Evolutionary conservation across 148 eudicot species (phyloP), one percentile per base, ranked within the genome.

Genomic region (Silene uniflora): DNA sequence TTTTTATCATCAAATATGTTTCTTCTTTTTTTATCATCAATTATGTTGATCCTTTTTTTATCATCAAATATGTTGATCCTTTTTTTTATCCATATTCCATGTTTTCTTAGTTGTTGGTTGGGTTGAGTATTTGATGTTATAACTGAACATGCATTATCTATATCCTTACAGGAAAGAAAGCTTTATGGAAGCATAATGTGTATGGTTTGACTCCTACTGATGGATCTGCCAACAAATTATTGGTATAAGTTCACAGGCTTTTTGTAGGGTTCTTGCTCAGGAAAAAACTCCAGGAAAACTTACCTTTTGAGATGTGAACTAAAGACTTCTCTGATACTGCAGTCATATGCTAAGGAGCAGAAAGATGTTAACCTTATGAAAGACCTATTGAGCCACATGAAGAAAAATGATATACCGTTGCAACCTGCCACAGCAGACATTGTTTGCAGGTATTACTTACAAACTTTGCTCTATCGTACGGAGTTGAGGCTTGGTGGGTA

Each of bases 351-450:
- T 66, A 87, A 93, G 84, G 85, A 75, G 73, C 84, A 85, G 21
- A 88, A 88, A 78, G 92, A 96, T 84, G 78, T 76, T 76, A 77
- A 85, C 68, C 89, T 96, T 83, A 81, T 89, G 97, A 80, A 75
- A 59, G 86, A 84, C 22, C 76, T 92, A 68, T 88, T 96, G 96
- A 85, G 84, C 65, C 89, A 87, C 80, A 74, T 96, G 80, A 88
- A 86, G 78, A 84, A 55, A 78, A 96, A 92, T 82, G 85, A 86
- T 75, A 58, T 96, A 68, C 92, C 91, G 27, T 39, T 92, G 86
- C 99, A 91, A 73, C 90, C 99, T 75, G 89, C 94, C 74, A 96
- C 94, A 32, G 97, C 98, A 27, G 98, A 92, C 81, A 81, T 90
- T 66, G 87, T 92, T 77, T 89, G 91, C 83, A 87, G 94, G 99